Base-by-base conservation (phyloP, 345 rosid species). In the Pseudoturritis turrita region DNA sequence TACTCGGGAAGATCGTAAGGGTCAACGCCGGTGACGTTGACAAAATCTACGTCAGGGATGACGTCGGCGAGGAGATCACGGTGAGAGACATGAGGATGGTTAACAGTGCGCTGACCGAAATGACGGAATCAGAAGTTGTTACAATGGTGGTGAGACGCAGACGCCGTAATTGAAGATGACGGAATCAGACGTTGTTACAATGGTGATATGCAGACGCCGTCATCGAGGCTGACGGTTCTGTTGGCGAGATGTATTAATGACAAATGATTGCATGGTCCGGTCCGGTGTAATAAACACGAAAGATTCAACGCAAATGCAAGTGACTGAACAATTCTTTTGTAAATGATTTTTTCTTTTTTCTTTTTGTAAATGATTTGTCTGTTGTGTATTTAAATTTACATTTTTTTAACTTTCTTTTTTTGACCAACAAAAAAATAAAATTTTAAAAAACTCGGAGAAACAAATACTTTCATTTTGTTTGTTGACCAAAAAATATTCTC, bases 1-100 rank as follows among this genome's bases (percentile, higher is more conserved):
- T 55, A 9, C 61, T 63, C 4, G 86, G 79, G 71, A 79, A 82
- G 62, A 61, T 78, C 8, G 66, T 68, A 0, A 73, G 74, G 1
- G 78, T 86, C 41, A 39, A 53, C 2, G 61, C 23, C 1, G 81
- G 82, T 22, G 82, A 79, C 60, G 68, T 73, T 6, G 76, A 69
- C 74, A 82, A 83, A 74, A 71, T 87, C n/a, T 79, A 77, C 79
- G 78, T 90, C 18, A 76, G 79, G 7, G 83, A 81, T 73, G 76
- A 77, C 39, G 83, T 81, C 60, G 70, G 56, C 7, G 70, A 77
- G 10, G 78, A 70, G 67, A 62, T 83, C 58, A 75, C 75, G 47
- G 85, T 87, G 1, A 89, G 84, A 12, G 98, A 92, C 13, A 46
- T 88, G 78, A 82, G 96, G 71, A 92, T 78, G 53, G 78, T 54